Percentiles rank a stretch among this genome's conserved stretches.
phyloP scores from a whole-genome alignment of 1,284 basidiomycete species.

The Ceratobasidium sp. region DNA sequence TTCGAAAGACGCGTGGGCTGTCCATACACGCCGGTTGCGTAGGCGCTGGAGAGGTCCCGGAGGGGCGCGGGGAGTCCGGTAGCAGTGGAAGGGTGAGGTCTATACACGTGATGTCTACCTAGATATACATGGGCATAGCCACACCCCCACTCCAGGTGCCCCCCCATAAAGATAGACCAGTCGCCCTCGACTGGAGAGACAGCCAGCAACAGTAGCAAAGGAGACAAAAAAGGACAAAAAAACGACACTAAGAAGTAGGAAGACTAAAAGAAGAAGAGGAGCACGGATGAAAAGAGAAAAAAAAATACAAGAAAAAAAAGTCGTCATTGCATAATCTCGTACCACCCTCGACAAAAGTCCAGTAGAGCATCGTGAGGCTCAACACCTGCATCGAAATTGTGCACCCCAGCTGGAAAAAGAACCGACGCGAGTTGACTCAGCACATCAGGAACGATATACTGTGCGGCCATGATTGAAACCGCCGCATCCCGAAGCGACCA shows the following conservation, averaged over 20 bases:
- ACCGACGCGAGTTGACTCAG: background rate
- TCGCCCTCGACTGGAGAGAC: no score
- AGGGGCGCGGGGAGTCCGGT: no score
- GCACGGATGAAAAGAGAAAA: background rate
- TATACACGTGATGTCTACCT: no score
- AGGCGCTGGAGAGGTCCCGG: background rate
- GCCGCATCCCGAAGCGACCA: background rate
- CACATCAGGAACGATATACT: background rate
- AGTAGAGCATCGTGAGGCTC: background rate
- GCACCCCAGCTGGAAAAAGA: slow-evolving; percentile 1
- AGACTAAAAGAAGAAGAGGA: background rate
- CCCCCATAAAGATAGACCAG: no score
- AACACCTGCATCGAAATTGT: background rate
- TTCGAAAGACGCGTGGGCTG: background rate
- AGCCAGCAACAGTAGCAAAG: no score
- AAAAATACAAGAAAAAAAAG: background rate
- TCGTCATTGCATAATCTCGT: background rate
- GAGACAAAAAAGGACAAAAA: no score
- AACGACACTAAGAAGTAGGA: no score
- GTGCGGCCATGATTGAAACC: background rate
- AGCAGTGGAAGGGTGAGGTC: no score
- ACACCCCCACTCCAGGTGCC: no score
- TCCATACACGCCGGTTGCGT: background rate
- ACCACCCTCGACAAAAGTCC: slow-evolving; percentile 7
- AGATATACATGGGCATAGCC: no score